Evolutionary conservation across 148 eudicot species (phyloP).

Genomic region (Hydrangea macrophylla): DNA sequence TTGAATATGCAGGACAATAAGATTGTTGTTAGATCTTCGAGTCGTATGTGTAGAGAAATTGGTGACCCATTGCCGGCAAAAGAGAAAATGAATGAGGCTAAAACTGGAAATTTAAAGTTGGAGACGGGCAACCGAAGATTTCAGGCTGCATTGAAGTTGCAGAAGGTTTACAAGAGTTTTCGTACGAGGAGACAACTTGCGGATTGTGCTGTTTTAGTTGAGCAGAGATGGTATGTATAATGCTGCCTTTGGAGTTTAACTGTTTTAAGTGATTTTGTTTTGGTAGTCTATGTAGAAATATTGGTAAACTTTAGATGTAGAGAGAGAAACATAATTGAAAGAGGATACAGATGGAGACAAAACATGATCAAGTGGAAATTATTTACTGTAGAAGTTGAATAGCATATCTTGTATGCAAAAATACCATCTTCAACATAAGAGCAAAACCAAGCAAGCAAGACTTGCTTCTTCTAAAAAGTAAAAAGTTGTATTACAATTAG

Average conservation of each 20-base stretch:
- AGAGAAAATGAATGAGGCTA: not conserved
- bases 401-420: no score
- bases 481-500: no score
- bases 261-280: no score
- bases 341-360: no score
- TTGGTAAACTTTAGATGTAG: no score
- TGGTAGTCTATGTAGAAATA: no score
- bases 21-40: conserved; percentile 6
- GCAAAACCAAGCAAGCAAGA: no score
- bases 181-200: conserved; percentile 61
- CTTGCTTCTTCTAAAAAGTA: no score
- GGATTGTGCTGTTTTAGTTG: conserved; percentile 62
- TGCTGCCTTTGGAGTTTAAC: not conserved
- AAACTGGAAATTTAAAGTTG: not conserved
- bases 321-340: no score
- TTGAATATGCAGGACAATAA: conserved; percentile 1
- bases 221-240: conserved; percentile 54
- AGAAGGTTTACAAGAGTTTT: conserved; percentile 59
- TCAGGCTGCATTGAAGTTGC: conserved; percentile 48
- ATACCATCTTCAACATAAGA: no score
- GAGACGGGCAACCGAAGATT: conserved; percentile 15
- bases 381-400: no score
- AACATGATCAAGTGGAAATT: no score
- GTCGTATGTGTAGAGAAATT: conserved; percentile 7
- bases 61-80: conserved; percentile 2